These are phyloP conservation scores for Ascobolus immersus DNA, from an alignment of 495 filamentous ascomycete genomes.

Conservation along the genomic window DNA sequence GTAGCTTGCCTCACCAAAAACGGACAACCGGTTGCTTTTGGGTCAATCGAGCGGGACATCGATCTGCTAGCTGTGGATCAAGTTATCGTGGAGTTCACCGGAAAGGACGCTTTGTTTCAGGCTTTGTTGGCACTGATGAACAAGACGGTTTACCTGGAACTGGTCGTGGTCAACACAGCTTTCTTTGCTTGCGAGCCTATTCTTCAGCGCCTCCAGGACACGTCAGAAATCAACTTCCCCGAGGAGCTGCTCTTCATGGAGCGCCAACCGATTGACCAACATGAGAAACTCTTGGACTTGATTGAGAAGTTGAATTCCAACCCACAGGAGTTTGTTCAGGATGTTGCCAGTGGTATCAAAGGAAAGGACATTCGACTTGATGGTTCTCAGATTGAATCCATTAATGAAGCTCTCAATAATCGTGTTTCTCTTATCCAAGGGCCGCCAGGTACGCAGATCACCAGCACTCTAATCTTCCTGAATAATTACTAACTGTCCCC, in stretches of 20 bases:
- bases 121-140: background rate
- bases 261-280: slow-evolving; percentile 8
- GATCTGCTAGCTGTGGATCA: slow-evolving; percentile 23
- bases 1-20: slow-evolving; percentile 32
- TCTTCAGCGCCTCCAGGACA: slow-evolving; percentile 31
- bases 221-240: slow-evolving; percentile 26
- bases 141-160: slow-evolving; percentile 15
- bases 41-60: slow-evolving; percentile 31
- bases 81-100: slow-evolving; percentile 27
- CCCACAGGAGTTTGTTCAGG: slow-evolving; percentile 12
- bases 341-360: slow-evolving; percentile 14
- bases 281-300: slow-evolving; percentile 9
- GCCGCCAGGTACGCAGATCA: slow-evolving; percentile 33
- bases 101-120: no score
- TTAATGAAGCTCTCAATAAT: slow-evolving; percentile 29
- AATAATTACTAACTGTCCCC: slow-evolving; percentile 3
- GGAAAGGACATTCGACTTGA: slow-evolving; percentile 23
- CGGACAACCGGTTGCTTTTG: slow-evolving; percentile 33
- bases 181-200: slow-evolving; percentile 53
- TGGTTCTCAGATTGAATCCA: slow-evolving; percentile 29
- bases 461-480: slow-evolving; percentile 1
- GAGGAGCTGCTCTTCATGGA: slow-evolving; percentile 24
- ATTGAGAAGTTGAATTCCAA: slow-evolving; percentile 10
- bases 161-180: slow-evolving; percentile 36
- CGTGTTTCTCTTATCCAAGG: slow-evolving; percentile 45